Percentiles rank a stretch among this genome's conserved stretches.
phyloP scores from a whole-genome alignment of 1,284 basidiomycete genomes.

The Rhodotorula sp. region DNA sequence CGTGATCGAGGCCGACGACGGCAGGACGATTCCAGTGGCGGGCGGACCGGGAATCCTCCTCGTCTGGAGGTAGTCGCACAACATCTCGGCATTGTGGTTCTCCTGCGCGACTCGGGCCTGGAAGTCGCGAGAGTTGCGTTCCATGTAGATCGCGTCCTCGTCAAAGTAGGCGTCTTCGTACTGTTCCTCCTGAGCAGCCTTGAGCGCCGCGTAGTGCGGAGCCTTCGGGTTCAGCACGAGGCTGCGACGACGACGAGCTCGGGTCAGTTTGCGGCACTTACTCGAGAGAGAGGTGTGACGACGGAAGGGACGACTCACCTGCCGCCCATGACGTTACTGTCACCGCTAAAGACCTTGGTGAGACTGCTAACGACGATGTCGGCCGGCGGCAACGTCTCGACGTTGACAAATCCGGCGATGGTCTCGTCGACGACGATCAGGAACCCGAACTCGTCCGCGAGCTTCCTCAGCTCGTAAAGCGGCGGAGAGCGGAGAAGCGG shows the following conservation, averaged over 20 bases:
- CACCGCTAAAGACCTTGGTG: conserved; percentile 93
- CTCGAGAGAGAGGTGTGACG: not conserved
- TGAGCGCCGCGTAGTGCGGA: conserved; percentile 66
- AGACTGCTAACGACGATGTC: conserved; percentile 93
- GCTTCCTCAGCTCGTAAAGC: conserved; percentile 68
- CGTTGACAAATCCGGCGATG: conserved; percentile 93
- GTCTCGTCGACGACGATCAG: conserved; percentile 92
- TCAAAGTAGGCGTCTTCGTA: conserved; percentile 88
- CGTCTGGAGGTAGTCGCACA: conserved; percentile 74
- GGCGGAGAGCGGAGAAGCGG: conserved; percentile 83
- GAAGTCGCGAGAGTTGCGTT: conserved; percentile 95
- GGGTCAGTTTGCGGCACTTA: not conserved
- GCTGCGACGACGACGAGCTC: conserved; percentile 52
- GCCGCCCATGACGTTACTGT: conserved; percentile 96
- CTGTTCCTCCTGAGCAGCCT: conserved; percentile 58
- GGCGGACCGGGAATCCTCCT: conserved; percentile 48
- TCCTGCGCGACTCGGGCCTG: conserved; percentile 69
- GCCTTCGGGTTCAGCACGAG: conserved; percentile 80
- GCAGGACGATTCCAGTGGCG: conserved; percentile 42
- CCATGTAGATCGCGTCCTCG: conserved; percentile 95
- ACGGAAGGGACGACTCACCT: conserved; percentile 58
- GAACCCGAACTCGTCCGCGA: conserved; percentile 88
- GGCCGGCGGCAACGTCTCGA: conserved; percentile 82
- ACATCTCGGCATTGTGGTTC: conserved; percentile 75
- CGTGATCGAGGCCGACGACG: conserved; percentile 24